Percentiles rank a stretch among this genome's conserved stretches.
These are phyloP conservation scores for Crucihimalaya himalaica DNA, from an alignment of 345 rosid genomes.

Conservation along the genomic window DNA sequence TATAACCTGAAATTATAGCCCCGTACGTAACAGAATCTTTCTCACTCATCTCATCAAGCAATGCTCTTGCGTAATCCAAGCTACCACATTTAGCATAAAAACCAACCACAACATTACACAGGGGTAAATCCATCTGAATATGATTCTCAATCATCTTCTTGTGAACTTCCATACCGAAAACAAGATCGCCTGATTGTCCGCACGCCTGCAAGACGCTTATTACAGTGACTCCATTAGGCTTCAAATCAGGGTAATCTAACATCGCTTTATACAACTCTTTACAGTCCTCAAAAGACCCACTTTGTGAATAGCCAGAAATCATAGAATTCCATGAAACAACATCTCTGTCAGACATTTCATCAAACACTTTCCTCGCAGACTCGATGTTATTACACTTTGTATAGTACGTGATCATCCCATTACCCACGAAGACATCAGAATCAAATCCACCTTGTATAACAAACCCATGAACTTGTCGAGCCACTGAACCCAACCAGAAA, in stretches of 20 bases:
- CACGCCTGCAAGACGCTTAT: slow-evolving; percentile 77
- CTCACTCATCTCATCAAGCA: slow-evolving; percentile 66
- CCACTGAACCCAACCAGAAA: slow-evolving; percentile 42
- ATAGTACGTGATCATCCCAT: slow-evolving; percentile 69
- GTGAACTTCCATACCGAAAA: slow-evolving; percentile 78
- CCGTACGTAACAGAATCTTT: slow-evolving; percentile 70
- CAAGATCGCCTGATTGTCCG: slow-evolving; percentile 63
- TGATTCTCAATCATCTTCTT: slow-evolving; percentile 43
- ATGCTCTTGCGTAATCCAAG: slow-evolving; percentile 68
- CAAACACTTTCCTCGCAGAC: slow-evolving; percentile 64
- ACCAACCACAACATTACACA: slow-evolving; percentile 72
- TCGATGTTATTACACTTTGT: slow-evolving; percentile 50
- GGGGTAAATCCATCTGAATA: slow-evolving; percentile 53
- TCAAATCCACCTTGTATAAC: slow-evolving; percentile 52
- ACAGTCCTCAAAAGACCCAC: slow-evolving; percentile 64
- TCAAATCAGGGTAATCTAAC: slow-evolving; percentile 48
- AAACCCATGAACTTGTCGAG: slow-evolving; percentile 63
- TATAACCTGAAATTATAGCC: slow-evolving; percentile 69
- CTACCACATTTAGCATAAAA: slow-evolving; percentile 82
- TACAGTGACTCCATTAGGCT: slow-evolving; percentile 64
- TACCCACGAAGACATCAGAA: slow-evolving; percentile 57
- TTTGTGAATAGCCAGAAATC: slow-evolving; percentile 81
- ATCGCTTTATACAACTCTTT: slow-evolving; percentile 61
- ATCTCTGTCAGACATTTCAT: slow-evolving; percentile 63
- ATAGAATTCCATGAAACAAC: slow-evolving; percentile 85